Evolutionary conservation across 768 basidiomycete genomes (phyloP).

Genomic region (Paxillus involutus): DNA sequence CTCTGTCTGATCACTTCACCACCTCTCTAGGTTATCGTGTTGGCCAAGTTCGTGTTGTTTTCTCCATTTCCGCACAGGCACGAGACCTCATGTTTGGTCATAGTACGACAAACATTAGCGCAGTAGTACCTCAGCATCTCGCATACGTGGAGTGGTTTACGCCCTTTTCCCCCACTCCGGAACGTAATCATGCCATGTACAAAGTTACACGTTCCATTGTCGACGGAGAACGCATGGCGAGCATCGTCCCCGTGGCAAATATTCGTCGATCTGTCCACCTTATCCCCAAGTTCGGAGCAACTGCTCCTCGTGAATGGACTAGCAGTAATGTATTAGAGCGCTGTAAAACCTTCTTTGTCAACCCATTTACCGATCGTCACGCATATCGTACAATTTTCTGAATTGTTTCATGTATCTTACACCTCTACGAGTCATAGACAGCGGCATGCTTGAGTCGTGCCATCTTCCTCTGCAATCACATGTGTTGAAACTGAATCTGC

Average conservation of each 20-base stretch:
- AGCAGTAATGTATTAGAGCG: neutral
- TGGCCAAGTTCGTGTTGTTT: no score
- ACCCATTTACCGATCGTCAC: no score
- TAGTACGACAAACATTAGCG: neutral
- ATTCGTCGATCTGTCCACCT: conserved; percentile 31
- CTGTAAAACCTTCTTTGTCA: neutral
- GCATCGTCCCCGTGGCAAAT: conserved; percentile 22
- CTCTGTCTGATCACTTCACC: neutral
- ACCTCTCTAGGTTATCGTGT: no score
- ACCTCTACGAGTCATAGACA: no score
- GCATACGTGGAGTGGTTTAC: conserved; percentile 34
- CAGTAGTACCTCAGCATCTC: conserved; percentile 14
- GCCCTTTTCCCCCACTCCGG: conserved; percentile 1
- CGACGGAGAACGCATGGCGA: conserved; percentile 4
- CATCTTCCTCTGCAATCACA: no score
- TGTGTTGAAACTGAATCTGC: no score
- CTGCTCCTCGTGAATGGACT: conserved; percentile 15
- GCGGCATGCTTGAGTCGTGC: no score
- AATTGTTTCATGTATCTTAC: no score
- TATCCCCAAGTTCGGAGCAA: conserved; percentile 30
- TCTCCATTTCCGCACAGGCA: no score
- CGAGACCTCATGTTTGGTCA: neutral
- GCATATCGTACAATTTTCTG: no score
- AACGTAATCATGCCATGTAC: neutral
- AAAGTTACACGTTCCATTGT: neutral